Conservation (phyloP, 768 basidiomycete species). For the Boletellus sp. region DNA sequence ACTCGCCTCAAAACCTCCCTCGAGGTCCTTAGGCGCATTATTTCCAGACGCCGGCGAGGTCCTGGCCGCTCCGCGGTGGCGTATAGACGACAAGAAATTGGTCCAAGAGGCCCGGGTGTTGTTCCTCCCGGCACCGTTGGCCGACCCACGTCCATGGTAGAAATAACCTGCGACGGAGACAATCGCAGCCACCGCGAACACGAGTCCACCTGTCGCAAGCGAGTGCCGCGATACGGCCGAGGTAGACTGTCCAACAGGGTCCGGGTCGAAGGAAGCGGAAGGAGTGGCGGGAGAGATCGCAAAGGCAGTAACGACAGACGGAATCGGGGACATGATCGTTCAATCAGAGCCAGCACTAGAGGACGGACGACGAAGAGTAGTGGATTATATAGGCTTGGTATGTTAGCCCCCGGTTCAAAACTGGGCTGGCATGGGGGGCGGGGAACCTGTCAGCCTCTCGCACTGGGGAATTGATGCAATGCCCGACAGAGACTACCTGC, state of each 20-base stretch:
- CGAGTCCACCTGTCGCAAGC: slow-evolving; percentile 13
- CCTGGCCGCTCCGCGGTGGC: not conserved
- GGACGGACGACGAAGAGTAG: not conserved
- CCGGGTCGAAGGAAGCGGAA: not conserved
- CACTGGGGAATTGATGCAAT: not conserved
- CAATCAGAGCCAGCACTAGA: not conserved
- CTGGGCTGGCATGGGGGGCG: not conserved
- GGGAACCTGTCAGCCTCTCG: slow-evolving; percentile 11
- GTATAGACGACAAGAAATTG: slow-evolving; percentile 8
- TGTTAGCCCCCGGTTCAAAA: slow-evolving; percentile 6
- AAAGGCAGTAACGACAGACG: slow-evolving; percentile 10
- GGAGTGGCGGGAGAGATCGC: not conserved
- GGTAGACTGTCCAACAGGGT: slow-evolving; percentile 1
- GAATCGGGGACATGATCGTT: slow-evolving; percentile 21
- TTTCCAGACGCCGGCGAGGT: not conserved
- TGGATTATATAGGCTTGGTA: slow-evolving; percentile 3
- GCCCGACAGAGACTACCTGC: not conserved
- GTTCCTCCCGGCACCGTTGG: not conserved
- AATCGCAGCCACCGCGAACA: slow-evolving; percentile 15
- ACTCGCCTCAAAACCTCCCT: slow-evolving; percentile 14
- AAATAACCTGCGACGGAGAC: slow-evolving; percentile 17
- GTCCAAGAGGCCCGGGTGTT: slow-evolving; percentile 6
- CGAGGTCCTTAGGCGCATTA: slow-evolving; percentile 4
- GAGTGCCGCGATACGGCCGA: not conserved
- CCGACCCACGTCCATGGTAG: slow-evolving; percentile 4